phyloP scores from a whole-genome alignment of 1,139 yeast genomes.

The Kodamaea sp. region DNA sequence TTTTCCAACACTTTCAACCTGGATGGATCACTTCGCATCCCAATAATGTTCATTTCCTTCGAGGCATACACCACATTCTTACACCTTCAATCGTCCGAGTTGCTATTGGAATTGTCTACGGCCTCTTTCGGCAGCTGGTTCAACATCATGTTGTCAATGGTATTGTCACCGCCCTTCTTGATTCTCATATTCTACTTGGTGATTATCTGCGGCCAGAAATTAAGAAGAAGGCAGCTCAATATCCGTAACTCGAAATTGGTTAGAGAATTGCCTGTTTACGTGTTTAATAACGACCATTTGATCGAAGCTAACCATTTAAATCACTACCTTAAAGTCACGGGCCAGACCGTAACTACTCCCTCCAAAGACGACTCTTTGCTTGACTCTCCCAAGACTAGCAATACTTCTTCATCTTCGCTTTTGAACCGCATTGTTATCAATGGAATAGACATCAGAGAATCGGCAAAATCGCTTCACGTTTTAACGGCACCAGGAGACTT shows the following conservation, averaged over 20 bases:
- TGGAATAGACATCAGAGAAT: conserved; percentile 32
- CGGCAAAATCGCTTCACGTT: conserved; percentile 22
- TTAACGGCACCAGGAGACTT: conserved; percentile 38
- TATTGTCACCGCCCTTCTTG: conserved; percentile 46
- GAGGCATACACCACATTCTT: conserved; percentile 35
- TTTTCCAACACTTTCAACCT: conserved; percentile 41
- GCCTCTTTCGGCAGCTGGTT: conserved; percentile 45
- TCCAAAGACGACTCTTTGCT: conserved; percentile 2
- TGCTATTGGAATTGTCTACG: conserved; percentile 28
- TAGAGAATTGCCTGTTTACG: conserved; percentile 38
- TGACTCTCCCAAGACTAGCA: conserved; percentile 13
- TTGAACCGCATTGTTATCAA: conserved; percentile 28
- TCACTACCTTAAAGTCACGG: conserved; percentile 23
- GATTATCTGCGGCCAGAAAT: conserved; percentile 34
- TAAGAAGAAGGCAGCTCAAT: conserved; percentile 30
- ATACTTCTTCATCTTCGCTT: conserved; percentile 23
- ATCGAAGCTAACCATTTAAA: conserved; percentile 28
- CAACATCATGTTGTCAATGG: conserved; percentile 41
- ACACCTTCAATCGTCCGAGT: conserved; percentile 11
- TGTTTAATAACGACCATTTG: conserved; percentile 40
- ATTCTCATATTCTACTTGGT: conserved; percentile 37
- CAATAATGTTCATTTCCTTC: conserved; percentile 41
- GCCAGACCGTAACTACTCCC: conserved; percentile 10
- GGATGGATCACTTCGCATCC: conserved; percentile 35
- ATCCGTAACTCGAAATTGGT: conserved; percentile 37